Evolutionary conservation across 495 filamentous ascomycete species (phyloP).

Genomic region (Aspergillus olivimuriae): DNA sequence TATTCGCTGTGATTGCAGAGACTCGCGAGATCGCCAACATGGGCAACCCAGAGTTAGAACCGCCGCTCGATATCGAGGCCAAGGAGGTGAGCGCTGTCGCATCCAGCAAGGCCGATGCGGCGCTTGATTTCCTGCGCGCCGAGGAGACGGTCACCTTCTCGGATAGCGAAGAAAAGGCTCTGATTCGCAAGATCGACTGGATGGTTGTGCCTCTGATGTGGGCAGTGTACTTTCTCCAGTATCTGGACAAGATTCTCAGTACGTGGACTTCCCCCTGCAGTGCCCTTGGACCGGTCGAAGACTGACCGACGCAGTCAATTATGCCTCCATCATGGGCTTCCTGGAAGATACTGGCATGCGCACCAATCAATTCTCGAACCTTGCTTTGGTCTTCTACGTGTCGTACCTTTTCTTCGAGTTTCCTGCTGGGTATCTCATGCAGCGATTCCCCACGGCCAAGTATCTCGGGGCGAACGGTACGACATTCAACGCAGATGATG

Average conservation of each 20-base stretch:
- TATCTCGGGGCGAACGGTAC: conserved; percentile 43
- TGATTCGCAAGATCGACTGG: conserved; percentile 36
- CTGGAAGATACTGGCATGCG: conserved; percentile 42
- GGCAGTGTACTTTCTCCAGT: conserved; percentile 56
- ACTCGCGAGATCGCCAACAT: conserved; percentile 6
- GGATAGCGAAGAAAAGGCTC: conserved; percentile 25
- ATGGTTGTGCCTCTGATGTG: conserved; percentile 38
- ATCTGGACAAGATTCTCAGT: conserved; percentile 58
- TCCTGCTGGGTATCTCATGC: conserved; percentile 36
- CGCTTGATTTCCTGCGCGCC: conserved; percentile 21
- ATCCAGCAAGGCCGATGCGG: conserved; percentile 20
- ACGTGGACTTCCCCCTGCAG: conserved; percentile 1
- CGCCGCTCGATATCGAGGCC: conserved; percentile 9
- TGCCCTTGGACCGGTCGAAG: neutral
- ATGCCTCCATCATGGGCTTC: conserved; percentile 56
- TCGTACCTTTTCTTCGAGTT: conserved; percentile 38
- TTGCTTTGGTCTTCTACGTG: conserved; percentile 48
- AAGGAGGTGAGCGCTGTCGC: conserved; percentile 11
- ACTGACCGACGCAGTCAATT: conserved; percentile 25
- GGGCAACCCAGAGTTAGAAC: conserved; percentile 5
- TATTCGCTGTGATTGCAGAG: too few species aligned
- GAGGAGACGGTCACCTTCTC: conserved; percentile 10
- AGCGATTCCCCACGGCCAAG: conserved; percentile 41
- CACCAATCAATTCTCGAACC: conserved; percentile 48
- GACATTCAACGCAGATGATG: neutral